Percentiles rank a stretch among this genome's conserved stretches.
Conservation (phyloP, 2,329 filamentous ascomycete genomes). For the Microdochium trichocladiopsis region DNA sequence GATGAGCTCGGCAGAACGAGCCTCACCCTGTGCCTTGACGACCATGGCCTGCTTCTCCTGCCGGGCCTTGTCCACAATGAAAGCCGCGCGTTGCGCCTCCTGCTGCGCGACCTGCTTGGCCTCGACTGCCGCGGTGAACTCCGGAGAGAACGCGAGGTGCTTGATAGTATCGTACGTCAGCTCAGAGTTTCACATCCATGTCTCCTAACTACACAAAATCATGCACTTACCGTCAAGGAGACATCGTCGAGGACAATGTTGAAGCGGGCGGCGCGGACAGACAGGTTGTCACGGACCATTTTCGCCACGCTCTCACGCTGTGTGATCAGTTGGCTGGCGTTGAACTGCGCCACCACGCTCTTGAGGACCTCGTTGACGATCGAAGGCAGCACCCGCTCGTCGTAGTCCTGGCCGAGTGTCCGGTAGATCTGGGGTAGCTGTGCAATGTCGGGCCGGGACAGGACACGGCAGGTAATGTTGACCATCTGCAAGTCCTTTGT, state of each 20-base stretch:
- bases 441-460: conserved; percentile 81
- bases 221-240: conserved; percentile 71
- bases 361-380: conserved; percentile 99
- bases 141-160: conserved; percentile 67
- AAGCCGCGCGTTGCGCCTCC: conserved; percentile 93
- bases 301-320: conserved; percentile 95
- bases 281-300: conserved; percentile 88
- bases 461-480: conserved; percentile 99
- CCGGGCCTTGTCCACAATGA: conserved; percentile 96
- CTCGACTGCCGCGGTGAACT: conserved; percentile 67
- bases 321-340: conserved; percentile 95
- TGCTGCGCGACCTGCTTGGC: conserved; percentile 75
- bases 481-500: conserved; percentile 99
- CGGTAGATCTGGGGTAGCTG: conserved; percentile 95
- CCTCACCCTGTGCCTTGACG: conserved; percentile 97
- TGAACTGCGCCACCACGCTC: conserved; percentile 98
- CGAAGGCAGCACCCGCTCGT: conserved; percentile 91
- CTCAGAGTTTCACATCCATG: background rate
- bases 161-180: conserved; percentile 22
- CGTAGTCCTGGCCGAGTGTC: conserved; percentile 90
- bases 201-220: no score
- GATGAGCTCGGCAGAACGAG: conserved; percentile 93
- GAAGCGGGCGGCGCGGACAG: conserved; percentile 85
- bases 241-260: conserved; percentile 98
- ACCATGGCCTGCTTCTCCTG: conserved; percentile 99